phyloP scores from a whole-genome alignment of 1,284 basidiomycete genomes.

The Malassezia pachydermatis region DNA sequence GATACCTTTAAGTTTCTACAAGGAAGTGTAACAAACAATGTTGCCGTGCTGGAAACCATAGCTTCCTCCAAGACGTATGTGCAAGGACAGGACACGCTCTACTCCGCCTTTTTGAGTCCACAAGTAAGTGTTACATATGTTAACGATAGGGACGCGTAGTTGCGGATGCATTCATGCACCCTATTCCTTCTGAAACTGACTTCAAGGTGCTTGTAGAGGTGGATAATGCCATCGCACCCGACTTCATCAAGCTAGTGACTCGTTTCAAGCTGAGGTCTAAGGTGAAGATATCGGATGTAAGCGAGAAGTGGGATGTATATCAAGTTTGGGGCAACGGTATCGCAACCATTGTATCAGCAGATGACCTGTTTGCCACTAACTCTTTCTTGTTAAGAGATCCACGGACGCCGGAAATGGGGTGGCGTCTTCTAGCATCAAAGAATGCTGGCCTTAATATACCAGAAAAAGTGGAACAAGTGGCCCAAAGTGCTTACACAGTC shows the following conservation, averaged over 20 bases:
- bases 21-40: slow-evolving; percentile 65
- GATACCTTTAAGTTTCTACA: slow-evolving; percentile 79
- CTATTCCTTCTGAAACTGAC: slow-evolving; percentile 5
- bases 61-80: background rate
- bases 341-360: background rate
- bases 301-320: slow-evolving; percentile 67
- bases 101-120: slow-evolving; percentile 73
- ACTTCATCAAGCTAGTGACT: slow-evolving; percentile 61
- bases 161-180: slow-evolving; percentile 77
- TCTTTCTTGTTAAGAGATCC: slow-evolving; percentile 17
- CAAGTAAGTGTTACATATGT: slow-evolving; percentile 55
- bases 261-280: slow-evolving; percentile 81
- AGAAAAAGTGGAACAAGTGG: background rate
- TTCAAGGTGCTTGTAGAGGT: slow-evolving; percentile 64
- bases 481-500: slow-evolving; percentile 55
- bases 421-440: slow-evolving; percentile 22
- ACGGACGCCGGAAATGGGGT: slow-evolving; percentile 29
- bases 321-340: slow-evolving; percentile 59
- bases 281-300: slow-evolving; percentile 66
- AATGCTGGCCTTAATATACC: background rate
- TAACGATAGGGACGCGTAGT: slow-evolving; percentile 68
- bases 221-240: slow-evolving; percentile 53
- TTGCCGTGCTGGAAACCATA: slow-evolving; percentile 30
- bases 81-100: slow-evolving; percentile 55
- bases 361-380: too few species aligned